Base-by-base conservation (phyloP, 225 moss, liverwort and hornwort species). In the Anthoceros angustus region DNA sequence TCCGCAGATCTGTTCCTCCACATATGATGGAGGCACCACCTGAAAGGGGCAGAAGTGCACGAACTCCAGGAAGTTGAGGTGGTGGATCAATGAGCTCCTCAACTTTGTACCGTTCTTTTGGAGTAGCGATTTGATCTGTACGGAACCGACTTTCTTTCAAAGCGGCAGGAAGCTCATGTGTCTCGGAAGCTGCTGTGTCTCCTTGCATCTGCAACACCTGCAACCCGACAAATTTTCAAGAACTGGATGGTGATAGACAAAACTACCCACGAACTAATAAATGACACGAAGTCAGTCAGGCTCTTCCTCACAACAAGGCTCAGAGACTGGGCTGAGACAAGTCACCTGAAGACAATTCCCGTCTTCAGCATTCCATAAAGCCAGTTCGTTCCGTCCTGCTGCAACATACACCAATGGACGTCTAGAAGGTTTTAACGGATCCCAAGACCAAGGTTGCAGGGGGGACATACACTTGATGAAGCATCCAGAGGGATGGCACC, bases 51-150 rank as follows among this genome's bases (percentile, higher is more conserved):
- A 98, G 76, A 66, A 92, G 76, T 68, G 98, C 83, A 65, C 92
- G 92, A 46, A 98, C 98, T 38, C 98, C 92, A 16, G 89, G 77
- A 76, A 98, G 74, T 63, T 86, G 81, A 62, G 92, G 83, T 50
- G 98, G 89, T n/a, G 98, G 89, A 66, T 98, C 98, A 70, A 86
- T 87, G 42, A 98, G 76, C 73, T 98, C 98, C 64, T 92, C 89
- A 72, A 87, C 86, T 69, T 73, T 84, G 66, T 89, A 98, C 75
- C 87, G 87, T 45, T 80, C 78, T 55, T 75, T 64, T 76, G 80
- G 83, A 65, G 72, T 71, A 63, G 70, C 80, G 69, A 66, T 74
- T 63, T 63, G 42, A 20, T 72, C 74, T 62, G 72, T 72, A 48
- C 74, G 61, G 61, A 72, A 66, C 63, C 65, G 76, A 20, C 71